Evolutionary conservation across 2,329 filamentous ascomycete genomes (phyloP).

Genomic region (Ceratocystis ficicola): DNA sequence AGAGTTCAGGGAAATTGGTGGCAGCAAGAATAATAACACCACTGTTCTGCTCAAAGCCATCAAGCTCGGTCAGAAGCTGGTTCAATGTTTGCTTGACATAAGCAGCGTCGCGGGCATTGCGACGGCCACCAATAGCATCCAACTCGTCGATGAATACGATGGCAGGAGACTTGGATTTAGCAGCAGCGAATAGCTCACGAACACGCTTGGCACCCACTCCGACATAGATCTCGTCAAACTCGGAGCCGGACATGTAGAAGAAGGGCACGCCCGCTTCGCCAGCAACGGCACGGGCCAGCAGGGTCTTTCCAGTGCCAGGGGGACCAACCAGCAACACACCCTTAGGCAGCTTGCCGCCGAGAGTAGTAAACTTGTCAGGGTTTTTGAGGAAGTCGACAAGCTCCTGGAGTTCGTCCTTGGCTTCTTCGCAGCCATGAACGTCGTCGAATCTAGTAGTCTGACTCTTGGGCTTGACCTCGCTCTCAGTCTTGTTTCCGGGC

Average conservation of each 20-base stretch:
- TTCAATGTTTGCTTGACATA: constrained; percentile 97
- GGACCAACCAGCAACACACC: constrained; percentile 90
- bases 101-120: constrained; percentile 82
- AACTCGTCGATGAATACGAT: constrained; percentile 95
- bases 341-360: constrained; percentile 93
- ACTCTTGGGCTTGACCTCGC: constrained; percentile 82
- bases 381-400: constrained; percentile 92
- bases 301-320: constrained; percentile 93
- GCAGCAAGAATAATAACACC: constrained; percentile 93
- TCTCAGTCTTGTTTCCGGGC: constrained; percentile 57
- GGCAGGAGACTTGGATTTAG: constrained; percentile 71
- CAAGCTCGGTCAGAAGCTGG: constrained; percentile 89
- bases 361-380: constrained; percentile 81
- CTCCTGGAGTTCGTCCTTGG: constrained; percentile 94
- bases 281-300: constrained; percentile 87
- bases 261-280: constrained; percentile 96
- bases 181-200: constrained; percentile 76
- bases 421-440: constrained; percentile 94
- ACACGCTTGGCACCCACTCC: constrained; percentile 95
- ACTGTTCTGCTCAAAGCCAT: constrained; percentile 89
- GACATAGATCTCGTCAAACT: constrained; percentile 97
- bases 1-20: constrained; percentile 85
- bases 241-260: constrained; percentile 99
- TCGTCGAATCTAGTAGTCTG: constrained; percentile 86
- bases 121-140: constrained; percentile 86